Percentiles rank a stretch among this genome's conserved stretches.
These are phyloP conservation scores for Pichia sp. DNA, from an alignment of 1,139 yeast genomes.

Conservation along the genomic window DNA sequence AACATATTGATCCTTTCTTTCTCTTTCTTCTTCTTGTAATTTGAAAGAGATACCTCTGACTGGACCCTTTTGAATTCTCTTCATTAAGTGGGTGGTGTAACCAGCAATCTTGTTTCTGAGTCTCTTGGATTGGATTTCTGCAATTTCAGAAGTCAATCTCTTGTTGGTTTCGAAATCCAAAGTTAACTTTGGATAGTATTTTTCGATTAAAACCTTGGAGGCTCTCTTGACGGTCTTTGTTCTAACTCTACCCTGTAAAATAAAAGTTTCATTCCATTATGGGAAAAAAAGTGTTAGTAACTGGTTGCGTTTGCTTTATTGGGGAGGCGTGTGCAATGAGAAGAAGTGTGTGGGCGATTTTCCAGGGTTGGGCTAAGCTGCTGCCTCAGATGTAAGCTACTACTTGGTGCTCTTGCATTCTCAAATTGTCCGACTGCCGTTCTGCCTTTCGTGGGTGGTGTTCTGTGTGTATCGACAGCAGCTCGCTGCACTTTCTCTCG, in stretches of 20 bases:
- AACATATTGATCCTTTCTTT: conserved; percentile 99
- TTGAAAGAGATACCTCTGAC: conserved; percentile 99
- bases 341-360: too few relatives aligned
- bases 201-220: conserved; percentile 98
- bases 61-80: conserved; percentile 99
- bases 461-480: too few relatives aligned
- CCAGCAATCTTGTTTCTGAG: conserved; percentile 99
- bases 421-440: too few relatives aligned
- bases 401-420: too few relatives aligned
- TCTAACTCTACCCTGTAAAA: conserved; percentile 87
- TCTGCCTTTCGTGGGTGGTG: too few relatives aligned
- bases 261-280: conserved; percentile 2
- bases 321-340: too few relatives aligned
- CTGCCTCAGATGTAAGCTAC: too few relatives aligned
- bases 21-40: conserved; percentile 99
- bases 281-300: conserved; percentile 15
- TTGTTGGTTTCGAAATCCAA: conserved; percentile 99
- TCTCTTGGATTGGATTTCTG: conserved; percentile 99
- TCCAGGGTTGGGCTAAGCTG: too few relatives aligned
- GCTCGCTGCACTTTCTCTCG: too few relatives aligned
- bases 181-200: conserved; percentile 99
- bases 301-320: neutral
- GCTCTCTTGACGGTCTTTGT: conserved; percentile 99
- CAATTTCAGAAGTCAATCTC: conserved; percentile 97
- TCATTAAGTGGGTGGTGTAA: conserved; percentile 99